Evolutionary conservation across 768 basidiomycete species (phyloP).

Genomic region (Pleurotus citrinopileatus): DNA sequence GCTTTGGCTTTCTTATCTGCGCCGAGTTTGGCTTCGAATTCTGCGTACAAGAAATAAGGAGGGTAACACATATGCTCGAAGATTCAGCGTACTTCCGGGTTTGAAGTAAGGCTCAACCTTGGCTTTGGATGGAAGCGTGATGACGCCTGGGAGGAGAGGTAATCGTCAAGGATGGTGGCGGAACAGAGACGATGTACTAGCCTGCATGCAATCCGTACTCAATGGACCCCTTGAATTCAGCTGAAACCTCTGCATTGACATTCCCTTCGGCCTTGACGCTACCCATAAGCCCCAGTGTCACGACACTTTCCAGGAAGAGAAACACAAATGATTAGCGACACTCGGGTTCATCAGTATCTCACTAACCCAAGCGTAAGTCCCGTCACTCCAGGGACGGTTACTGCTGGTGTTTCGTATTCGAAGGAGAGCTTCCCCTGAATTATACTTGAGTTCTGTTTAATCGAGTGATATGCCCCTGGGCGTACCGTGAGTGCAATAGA

Average conservation of each 20-base stretch:
- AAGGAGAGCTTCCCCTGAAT: not conserved
- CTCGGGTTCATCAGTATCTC: not conserved
- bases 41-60: not conserved
- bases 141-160: not conserved
- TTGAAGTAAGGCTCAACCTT: not conserved
- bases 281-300: not conserved
- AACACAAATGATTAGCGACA: not conserved
- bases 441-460: not conserved
- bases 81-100: not conserved
- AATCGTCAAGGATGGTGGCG: not conserved
- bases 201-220: not conserved
- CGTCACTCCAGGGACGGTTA: not conserved
- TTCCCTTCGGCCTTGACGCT: not conserved
- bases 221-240: not conserved
- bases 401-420: not conserved
- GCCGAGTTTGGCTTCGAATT: not conserved
- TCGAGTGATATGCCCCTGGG: not conserved
- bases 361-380: not conserved
- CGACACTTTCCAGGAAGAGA: not conserved
- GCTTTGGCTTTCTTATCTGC: not conserved
- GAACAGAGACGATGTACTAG: not conserved
- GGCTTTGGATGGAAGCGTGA: not conserved
- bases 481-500: not conserved
- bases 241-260: not conserved
- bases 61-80: too few relatives aligned